phyloP scores from a whole-genome alignment of 331 rosid genomes.

The Prunus yedoensis region DNA sequence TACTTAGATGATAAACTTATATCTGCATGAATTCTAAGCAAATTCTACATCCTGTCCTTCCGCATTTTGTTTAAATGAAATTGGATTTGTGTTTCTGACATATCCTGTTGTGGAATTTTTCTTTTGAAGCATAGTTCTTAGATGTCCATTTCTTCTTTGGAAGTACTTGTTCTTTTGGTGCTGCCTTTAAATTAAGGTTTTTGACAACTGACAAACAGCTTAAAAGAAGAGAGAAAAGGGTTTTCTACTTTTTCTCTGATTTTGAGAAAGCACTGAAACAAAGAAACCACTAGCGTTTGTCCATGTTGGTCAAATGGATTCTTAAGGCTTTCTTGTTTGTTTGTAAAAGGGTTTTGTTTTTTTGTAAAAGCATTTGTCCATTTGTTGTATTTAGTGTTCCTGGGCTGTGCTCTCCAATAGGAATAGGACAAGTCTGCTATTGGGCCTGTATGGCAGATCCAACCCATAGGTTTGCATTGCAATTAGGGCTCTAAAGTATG shows the following conservation, averaged over 20 bases:
- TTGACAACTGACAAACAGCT: too few relatives aligned
- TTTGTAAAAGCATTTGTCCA: too few relatives aligned
- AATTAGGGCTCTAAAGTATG: too few relatives aligned
- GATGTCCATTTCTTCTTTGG: neutral
- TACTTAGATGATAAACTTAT: neutral
- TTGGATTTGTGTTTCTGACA: neutral
- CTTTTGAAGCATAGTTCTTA: neutral
- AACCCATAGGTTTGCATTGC: too few relatives aligned
- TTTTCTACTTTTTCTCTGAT: neutral
- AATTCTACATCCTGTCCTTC: too few relatives aligned
- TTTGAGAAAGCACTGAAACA: neutral
- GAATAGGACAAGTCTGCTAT: too few relatives aligned
- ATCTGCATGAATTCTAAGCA: neutral
- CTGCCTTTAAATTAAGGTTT: neutral
- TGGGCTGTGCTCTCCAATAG: too few relatives aligned
- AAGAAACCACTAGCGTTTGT: neutral
- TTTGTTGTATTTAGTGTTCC: too few relatives aligned
- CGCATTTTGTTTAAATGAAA: neutral
- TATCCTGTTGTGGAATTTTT: neutral
- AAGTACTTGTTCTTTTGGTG: neutral
- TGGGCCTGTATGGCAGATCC: too few relatives aligned
- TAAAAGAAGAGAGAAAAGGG: too few relatives aligned
- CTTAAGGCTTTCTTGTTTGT: neutral
- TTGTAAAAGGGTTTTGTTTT: neutral
- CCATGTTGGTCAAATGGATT: neutral